A percentile compares a stretch with the other conserved stretches of the same genome.
phyloP scores from a whole-genome alignment of 495 filamentous ascomycete genomes.

The Daldinia childiae region DNA sequence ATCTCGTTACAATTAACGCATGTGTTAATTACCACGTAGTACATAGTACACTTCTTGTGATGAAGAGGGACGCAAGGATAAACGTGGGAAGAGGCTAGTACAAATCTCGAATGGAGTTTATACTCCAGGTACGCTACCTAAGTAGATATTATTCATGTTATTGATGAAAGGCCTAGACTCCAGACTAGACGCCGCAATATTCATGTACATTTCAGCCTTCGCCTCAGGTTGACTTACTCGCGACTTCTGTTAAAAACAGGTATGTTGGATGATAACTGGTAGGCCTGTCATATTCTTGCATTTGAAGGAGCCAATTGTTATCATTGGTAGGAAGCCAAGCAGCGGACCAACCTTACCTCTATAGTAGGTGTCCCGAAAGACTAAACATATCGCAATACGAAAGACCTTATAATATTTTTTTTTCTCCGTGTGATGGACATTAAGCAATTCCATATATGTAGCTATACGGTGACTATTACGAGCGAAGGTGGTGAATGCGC shows the following conservation, averaged over 20 bases:
- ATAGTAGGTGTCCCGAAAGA: constrained; percentile 28
- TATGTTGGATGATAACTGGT: constrained; percentile 4
- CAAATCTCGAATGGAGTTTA: background rate
- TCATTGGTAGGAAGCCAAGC: constrained; percentile 24
- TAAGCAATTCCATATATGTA: background rate
- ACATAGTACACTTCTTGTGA: constrained; percentile 4
- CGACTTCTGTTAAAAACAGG: background rate
- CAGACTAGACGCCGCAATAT: background rate
- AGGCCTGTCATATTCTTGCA: background rate
- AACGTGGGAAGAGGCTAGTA: constrained; percentile 13
- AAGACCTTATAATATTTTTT: constrained; percentile 17
- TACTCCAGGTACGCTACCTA: background rate
- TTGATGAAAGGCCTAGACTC: constrained; percentile 20
- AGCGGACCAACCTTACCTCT: constrained; percentile 28
- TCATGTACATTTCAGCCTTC: background rate
- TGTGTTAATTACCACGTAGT: constrained; percentile 26
- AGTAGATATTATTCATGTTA: too few relatives aligned
- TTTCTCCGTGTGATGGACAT: constrained; percentile 7
- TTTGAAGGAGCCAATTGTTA: constrained; percentile 7
- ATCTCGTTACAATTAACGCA: constrained; percentile 29
- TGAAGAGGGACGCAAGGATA: constrained; percentile 2
- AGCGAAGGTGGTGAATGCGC: background rate
- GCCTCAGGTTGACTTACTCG: constrained; percentile 5
- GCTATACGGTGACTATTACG: background rate
- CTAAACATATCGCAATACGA: constrained; percentile 30